phyloP scores from a whole-genome alignment of 441 rosid species.

The Populus hybrid region DNA sequence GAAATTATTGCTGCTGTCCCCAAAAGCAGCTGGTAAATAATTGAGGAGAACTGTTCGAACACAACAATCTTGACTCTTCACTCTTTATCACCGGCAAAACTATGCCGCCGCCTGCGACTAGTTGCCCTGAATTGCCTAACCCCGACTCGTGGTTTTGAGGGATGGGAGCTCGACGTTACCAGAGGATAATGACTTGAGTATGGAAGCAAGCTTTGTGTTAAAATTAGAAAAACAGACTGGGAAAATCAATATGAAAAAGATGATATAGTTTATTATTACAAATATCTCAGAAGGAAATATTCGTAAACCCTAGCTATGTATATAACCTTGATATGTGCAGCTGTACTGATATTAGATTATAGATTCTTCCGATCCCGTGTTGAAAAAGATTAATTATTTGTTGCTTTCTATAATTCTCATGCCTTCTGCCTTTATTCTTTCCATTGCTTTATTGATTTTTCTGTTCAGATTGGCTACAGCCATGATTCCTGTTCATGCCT shows the following conservation, averaged over 20 bases:
- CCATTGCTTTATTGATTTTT: neutral
- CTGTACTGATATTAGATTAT: neutral
- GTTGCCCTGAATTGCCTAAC: no score
- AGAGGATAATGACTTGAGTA: neutral
- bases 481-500: no score
- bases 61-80: neutral
- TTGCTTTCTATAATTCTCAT: neutral
- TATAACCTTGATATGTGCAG: neutral
- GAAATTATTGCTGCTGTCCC: neutral
- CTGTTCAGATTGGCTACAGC: neutral
- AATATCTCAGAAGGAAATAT: no score
- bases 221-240: no score
- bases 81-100: neutral
- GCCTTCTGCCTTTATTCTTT: neutral
- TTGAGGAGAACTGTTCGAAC: neutral
- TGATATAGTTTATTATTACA: no score
- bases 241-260: no score
- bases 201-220: no score
- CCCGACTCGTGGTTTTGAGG: no score
- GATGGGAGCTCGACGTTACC: neutral
- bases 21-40: neutral
- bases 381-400: neutral
- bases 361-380: neutral
- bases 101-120: no score
- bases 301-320: no score